These are phyloP conservation scores for Fremontodendron californicum DNA, from an alignment of 345 rosid species.

Conservation along the genomic window DNA sequence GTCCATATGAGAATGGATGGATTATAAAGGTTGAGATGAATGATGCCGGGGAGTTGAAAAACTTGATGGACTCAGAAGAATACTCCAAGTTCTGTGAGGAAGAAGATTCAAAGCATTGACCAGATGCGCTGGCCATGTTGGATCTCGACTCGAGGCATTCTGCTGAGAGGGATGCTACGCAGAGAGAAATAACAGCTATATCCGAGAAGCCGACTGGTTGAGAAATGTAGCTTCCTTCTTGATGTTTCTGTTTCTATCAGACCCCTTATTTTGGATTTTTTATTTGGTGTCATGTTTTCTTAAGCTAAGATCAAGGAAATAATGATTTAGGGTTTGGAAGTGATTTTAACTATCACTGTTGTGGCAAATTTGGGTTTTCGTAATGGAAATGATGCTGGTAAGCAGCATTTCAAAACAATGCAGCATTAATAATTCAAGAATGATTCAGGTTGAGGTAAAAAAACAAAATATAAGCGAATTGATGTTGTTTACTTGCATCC, in stretches of 20 bases:
- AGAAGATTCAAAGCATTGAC: slow-evolving; percentile 77
- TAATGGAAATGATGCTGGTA: neutral
- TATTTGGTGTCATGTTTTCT: neutral
- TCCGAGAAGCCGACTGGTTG: neutral
- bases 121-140: neutral
- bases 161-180: neutral
- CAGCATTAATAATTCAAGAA: neutral
- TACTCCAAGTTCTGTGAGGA: slow-evolving; percentile 90
- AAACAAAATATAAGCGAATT: neutral
- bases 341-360: neutral
- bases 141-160: neutral
- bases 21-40: slow-evolving; percentile 71
- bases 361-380: neutral
- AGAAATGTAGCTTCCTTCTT: neutral
- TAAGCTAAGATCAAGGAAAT: neutral
- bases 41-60: slow-evolving; percentile 50
- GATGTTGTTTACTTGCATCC: neutral
- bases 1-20: slow-evolving; percentile 86
- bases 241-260: slow-evolving; percentile 8
- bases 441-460: neutral
- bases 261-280: neutral
- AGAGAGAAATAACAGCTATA: neutral
- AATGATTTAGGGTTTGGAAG: neutral
- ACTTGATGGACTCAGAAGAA: slow-evolving; percentile 68
- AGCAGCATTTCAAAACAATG: neutral